Evolutionary conservation across 495 filamentous ascomycete species (phyloP), one percentile per base, ranked within the genome.

Genomic region (Hypoxylon cercidicola): DNA sequence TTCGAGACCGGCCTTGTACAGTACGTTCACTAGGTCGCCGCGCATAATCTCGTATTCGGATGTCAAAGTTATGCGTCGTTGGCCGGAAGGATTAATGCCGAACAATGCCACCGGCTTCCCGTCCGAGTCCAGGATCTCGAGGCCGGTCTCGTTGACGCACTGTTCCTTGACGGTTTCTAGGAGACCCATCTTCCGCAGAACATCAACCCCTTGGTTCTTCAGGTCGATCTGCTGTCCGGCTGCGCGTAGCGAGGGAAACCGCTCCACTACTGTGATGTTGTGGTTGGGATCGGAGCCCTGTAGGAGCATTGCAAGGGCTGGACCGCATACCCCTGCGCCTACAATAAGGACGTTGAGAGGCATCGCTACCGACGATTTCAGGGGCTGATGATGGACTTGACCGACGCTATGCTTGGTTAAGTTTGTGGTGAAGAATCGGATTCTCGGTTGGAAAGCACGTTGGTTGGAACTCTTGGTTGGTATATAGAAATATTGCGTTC

Each of bases 281-380:
- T 74, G 72, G 9, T 74, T 78, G 21, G 79, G 72, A 67, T 80
- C 79, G 39, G 79, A 73, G 15, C 55, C 47, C 6, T 58, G 64
- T 16, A 71, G 41, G 16, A 68, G 16, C 3, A 55, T 50, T 21
- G 60, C 94, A 66, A 95, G 93, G 4, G 97, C 91, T 8, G 97
- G 77, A 4, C 95, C 85, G 6, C 91, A 93, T n/a, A 99, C 78
- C 0, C 95, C 95, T 2, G 93, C 93, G 3, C 95, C 95, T 0
- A 96, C 93, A 19, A 97, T 88, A 3, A 99, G 80, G 4, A 97
- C 84, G 46, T 80, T 88, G 32, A 92, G 75, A 50, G 68, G 68
- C 55, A 60, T 59, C 11, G 25, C 60, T 12, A 62, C 5, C 21
- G 60, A 49, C 16, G 60, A 62, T 4, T 44, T 43, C 12, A 62